Percentiles rank a stretch among this genome's conserved stretches.
Evolutionary conservation across 805 yeast species (phyloP).

Genomic region (Pichia nanzhaoensis): DNA sequence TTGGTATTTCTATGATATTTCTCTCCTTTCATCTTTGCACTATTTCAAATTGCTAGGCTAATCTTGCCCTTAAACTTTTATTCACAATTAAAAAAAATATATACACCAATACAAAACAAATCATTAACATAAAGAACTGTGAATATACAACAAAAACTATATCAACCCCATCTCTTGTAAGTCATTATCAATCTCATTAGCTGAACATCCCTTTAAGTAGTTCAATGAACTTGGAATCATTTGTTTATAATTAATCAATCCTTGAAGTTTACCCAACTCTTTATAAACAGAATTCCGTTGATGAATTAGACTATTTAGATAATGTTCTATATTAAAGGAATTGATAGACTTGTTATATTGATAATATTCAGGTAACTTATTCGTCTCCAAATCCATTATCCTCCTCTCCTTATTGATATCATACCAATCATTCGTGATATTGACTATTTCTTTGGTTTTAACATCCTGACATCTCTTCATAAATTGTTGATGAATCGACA

Average conservation of each 20-base stretch:
- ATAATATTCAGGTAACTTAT: constrained; percentile 42
- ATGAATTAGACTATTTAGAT: constrained; percentile 43
- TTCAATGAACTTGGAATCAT: constrained; percentile 74
- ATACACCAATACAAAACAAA: too few relatives aligned
- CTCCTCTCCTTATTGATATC: constrained; percentile 84
- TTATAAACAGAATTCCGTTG: constrained; percentile 60
- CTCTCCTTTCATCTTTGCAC: too few relatives aligned
- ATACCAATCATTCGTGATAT: constrained; percentile 86
- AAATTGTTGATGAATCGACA: constrained; percentile 78
- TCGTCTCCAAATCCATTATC: constrained; percentile 60
- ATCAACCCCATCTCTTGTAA: constrained; percentile 52
- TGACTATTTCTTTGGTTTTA: constrained; percentile 55
- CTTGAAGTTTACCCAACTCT: constrained; percentile 65
- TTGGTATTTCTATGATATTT: too few relatives aligned
- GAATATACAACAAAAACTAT: too few relatives aligned
- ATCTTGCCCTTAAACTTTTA: too few relatives aligned
- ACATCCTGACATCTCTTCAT: constrained; percentile 60
- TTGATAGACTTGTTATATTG: constrained; percentile 27
- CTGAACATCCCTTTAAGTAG: constrained; percentile 52
- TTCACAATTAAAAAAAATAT: too few relatives aligned
- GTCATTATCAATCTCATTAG: constrained; percentile 72
- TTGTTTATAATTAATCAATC: constrained; percentile 50
- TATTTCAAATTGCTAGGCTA: too few relatives aligned
- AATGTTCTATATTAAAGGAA: constrained; percentile 20
- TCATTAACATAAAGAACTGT: too few relatives aligned